A percentile compares a stretch with the other conserved stretches of the same genome.
Conservation (phyloP, 805 yeast genomes). For the Yamadazyma laniorum region DNA sequence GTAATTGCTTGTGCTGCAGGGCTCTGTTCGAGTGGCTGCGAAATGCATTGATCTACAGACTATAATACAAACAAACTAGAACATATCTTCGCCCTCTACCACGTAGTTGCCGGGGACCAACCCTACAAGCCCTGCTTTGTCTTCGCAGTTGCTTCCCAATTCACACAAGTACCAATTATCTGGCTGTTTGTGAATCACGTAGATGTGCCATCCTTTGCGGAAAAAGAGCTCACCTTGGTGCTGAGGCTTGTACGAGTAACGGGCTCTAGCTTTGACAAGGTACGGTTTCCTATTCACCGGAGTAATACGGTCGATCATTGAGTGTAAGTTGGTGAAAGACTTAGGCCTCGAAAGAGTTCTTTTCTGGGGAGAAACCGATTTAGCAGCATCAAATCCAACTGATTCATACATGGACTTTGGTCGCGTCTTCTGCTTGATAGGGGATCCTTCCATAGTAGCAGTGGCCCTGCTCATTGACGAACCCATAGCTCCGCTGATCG, state of each 20-base stretch:
- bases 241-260: slow-evolving; percentile 40
- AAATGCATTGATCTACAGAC: too few relatives aligned
- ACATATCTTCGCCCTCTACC: slow-evolving; percentile 26
- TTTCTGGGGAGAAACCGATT: slow-evolving; percentile 13
- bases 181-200: slow-evolving; percentile 41
- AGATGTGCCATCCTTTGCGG: slow-evolving; percentile 42
- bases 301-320: slow-evolving; percentile 27
- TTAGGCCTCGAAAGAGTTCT: slow-evolving; percentile 31
- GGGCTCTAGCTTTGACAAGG: slow-evolving; percentile 36
- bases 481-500: slow-evolving; percentile 1
- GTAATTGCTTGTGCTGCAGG: too few relatives aligned
- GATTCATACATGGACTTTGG: slow-evolving; percentile 30
- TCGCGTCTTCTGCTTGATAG: slow-evolving; percentile 11
- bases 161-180: slow-evolving; percentile 47
- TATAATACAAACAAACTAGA: too few relatives aligned
- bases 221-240: slow-evolving; percentile 41
- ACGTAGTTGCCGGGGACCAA: slow-evolving; percentile 45
- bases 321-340: slow-evolving; percentile 30
- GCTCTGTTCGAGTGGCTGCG: too few relatives aligned
- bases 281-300: slow-evolving; percentile 32
- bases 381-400: slow-evolving; percentile 9
- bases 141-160: slow-evolving; percentile 34
- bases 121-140: slow-evolving; percentile 34
- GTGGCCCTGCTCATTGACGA: background rate
- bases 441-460: slow-evolving; percentile 11